phyloP scores from a whole-genome alignment of 768 basidiomycete genomes.

The Wakefieldia striispora region DNA sequence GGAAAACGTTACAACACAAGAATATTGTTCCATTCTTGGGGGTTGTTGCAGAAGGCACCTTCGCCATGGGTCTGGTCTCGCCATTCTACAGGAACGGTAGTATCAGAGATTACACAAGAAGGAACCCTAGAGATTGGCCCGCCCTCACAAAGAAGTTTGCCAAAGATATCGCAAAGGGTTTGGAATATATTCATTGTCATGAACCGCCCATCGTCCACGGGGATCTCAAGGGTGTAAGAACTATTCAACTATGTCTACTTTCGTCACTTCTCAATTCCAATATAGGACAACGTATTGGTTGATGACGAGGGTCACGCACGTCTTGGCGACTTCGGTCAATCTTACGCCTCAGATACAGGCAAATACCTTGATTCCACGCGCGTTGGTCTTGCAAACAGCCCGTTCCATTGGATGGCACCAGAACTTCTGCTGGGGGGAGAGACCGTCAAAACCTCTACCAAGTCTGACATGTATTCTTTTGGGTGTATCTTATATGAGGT shows the following conservation, averaged over 20 bases:
- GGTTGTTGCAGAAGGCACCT: constrained; percentile 2
- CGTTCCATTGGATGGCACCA: constrained; percentile 28
- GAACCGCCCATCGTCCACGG: constrained; percentile 37
- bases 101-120: constrained; percentile 9
- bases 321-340: constrained; percentile 30
- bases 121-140: neutral
- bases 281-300: constrained; percentile 27
- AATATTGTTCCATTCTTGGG: constrained; percentile 30
- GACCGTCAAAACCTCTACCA: constrained; percentile 3
- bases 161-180: constrained; percentile 19
- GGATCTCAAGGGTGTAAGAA: constrained; percentile 38
- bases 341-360: constrained; percentile 22
- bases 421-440: constrained; percentile 16
- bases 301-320: constrained; percentile 11
- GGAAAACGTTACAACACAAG: constrained; percentile 23
- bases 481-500: constrained; percentile 34
- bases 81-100: constrained; percentile 22
- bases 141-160: constrained; percentile 7
- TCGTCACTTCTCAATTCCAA: neutral
- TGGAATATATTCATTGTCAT: constrained; percentile 23
- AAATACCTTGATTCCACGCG: constrained; percentile 22
- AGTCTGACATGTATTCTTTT: constrained; percentile 27
- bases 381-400: constrained; percentile 13
- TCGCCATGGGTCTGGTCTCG: constrained; percentile 23
- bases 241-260: neutral